Evolutionary conservation across 495 filamentous ascomycete species (phyloP).

Genomic region (Elasticomyces elasticus): DNA sequence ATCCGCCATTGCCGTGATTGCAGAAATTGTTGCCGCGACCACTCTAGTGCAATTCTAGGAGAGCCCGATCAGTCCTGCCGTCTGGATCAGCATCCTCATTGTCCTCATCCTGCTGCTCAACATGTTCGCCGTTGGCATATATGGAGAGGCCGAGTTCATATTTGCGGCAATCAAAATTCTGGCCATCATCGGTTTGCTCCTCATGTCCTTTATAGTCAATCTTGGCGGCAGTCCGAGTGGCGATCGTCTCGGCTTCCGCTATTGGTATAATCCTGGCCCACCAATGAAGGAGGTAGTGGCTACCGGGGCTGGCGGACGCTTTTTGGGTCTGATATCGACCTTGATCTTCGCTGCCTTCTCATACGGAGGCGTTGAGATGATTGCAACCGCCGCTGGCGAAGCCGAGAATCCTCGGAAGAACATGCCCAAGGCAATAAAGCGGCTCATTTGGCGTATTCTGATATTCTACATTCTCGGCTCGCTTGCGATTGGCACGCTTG

Average conservation of each 20-base stretch:
- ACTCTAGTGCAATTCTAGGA: too few species aligned
- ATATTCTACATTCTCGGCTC: constrained; percentile 54
- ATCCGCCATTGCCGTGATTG: too few species aligned
- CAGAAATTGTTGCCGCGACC: too few species aligned
- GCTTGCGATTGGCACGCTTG: constrained; percentile 41
- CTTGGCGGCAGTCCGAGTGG: constrained; percentile 50
- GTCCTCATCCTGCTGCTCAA: constrained; percentile 29
- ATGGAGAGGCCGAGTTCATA: constrained; percentile 53
- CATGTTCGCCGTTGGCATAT: constrained; percentile 29
- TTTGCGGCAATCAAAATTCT: constrained; percentile 54
- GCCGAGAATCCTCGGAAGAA: constrained; percentile 22
- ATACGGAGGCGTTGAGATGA: constrained; percentile 47
- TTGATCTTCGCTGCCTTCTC: constrained; percentile 44
- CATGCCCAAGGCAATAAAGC: constrained; percentile 42
- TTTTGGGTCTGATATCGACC: constrained; percentile 32
- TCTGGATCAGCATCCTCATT: constrained; percentile 30
- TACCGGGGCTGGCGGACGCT: constrained; percentile 39
- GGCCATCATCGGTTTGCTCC: constrained; percentile 54
- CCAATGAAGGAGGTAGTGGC: constrained; percentile 37
- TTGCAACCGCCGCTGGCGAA: constrained; percentile 44
- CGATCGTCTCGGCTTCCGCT: constrained; percentile 34
- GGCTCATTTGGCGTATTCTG: constrained; percentile 42
- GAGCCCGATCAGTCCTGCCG: too few species aligned
- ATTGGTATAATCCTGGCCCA: constrained; percentile 31
- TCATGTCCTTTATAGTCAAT: constrained; percentile 58